Evolutionary conservation across 169 alveolate genomes (phyloP).

Genomic region (Cryptosporidium andersoni): DNA sequence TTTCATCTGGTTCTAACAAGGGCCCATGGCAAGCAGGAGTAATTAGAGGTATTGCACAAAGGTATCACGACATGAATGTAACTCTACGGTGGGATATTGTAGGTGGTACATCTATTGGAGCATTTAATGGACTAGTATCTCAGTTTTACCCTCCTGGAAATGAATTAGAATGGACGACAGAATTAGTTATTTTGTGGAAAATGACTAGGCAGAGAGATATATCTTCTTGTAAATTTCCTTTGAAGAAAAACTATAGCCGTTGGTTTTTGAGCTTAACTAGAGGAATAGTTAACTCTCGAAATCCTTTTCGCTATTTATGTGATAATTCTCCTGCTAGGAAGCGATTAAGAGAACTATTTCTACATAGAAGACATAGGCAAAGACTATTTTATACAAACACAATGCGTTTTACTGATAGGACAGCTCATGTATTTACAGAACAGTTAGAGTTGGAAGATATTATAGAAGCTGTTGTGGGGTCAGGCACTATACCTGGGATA

Average conservation of each 20-base stretch:
- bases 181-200: conserved; percentile 57
- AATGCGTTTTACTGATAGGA: conserved; percentile 64
- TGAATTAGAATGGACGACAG: conserved; percentile 66
- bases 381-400: conserved; percentile 63
- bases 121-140: conserved; percentile 61
- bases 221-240: conserved; percentile 61
- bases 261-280: conserved; percentile 46
- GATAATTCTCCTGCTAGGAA: conserved; percentile 69
- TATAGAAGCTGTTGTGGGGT: conserved; percentile 67
- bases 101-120: conserved; percentile 68
- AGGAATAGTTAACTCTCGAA: conserved; percentile 52
- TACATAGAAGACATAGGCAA: conserved; percentile 63
- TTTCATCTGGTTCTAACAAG: conserved; percentile 66
- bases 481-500: conserved; percentile 71
- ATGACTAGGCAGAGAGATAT: conserved; percentile 68
- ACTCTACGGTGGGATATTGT: conserved; percentile 68
- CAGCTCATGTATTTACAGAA: conserved; percentile 67
- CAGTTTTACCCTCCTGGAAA: conserved; percentile 69
- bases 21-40: conserved; percentile 72
- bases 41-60: conserved; percentile 67
- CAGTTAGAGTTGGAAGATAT: conserved; percentile 67
- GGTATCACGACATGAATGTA: conserved; percentile 45
- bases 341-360: conserved; percentile 44
- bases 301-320: conserved; percentile 56
- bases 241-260: conserved; percentile 54